These are phyloP conservation scores for Apostasia ramifera DNA, from an alignment of 106 monocot species.

Conservation along the genomic window DNA sequence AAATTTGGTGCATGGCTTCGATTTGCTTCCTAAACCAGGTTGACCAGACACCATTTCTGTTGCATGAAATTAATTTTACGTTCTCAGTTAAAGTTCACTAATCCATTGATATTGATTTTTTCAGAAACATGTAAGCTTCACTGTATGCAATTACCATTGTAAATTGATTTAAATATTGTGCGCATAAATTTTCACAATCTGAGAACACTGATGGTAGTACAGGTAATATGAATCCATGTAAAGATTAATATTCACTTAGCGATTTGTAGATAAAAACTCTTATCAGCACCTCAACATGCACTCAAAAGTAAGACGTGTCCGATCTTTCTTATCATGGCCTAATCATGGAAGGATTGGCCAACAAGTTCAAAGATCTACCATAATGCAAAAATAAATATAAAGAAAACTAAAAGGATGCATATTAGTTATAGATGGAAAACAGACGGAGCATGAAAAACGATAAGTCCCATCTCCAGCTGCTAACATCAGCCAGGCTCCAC, in stretches of 20 bases:
- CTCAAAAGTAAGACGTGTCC: no score
- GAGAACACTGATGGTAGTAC: background rate
- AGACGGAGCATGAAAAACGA: background rate
- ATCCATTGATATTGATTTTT: slow-evolving; percentile 12
- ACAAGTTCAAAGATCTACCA: no score
- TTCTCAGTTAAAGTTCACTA: slow-evolving; percentile 37
- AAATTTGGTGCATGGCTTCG: slow-evolving; percentile 99
- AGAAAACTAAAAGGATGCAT: no score
- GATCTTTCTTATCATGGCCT: no score
- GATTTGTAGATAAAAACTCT: background rate
- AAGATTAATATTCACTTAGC: background rate
- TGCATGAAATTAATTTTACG: slow-evolving; percentile 57
- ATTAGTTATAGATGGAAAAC: no score
- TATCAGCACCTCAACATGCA: background rate
- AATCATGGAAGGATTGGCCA: no score
- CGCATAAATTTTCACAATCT: background rate
- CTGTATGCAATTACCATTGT: background rate
- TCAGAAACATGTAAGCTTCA: slow-evolving; percentile 1
- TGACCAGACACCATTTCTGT: slow-evolving; percentile 64
- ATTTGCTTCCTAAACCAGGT: slow-evolving; percentile 99
- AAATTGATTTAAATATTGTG: background rate
- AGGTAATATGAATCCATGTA: background rate
- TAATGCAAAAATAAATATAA: no score
- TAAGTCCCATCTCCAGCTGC: background rate
- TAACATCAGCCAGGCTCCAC: background rate